These are phyloP conservation scores for Cronartium quercuum DNA, from an alignment of 1,284 basidiomycete species.

Conservation along the genomic window DNA sequence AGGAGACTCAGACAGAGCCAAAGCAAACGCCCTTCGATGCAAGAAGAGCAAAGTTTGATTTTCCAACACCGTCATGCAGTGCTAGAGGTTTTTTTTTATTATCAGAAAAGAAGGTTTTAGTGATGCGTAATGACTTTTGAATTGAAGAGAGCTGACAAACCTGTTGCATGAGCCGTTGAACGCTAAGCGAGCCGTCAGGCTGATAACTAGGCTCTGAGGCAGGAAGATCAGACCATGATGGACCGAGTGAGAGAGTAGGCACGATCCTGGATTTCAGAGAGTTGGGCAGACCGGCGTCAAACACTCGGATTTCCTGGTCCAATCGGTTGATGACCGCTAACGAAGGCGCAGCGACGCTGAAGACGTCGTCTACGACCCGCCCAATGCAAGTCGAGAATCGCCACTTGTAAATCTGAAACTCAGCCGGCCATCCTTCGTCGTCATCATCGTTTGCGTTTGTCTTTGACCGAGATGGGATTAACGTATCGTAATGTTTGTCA, in stretches of 20 bases:
- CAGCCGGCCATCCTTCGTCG: not conserved
- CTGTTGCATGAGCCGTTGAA: constrained; percentile 28
- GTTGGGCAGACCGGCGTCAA: constrained; percentile 4
- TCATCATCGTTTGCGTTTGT: not conserved
- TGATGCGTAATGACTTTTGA: not conserved
- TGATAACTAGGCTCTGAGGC: not conserved
- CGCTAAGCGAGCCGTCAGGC: not conserved
- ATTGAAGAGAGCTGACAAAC: constrained; percentile 4
- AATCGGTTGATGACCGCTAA: constrained; percentile 22
- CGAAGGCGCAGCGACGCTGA: constrained; percentile 25
- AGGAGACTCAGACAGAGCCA: constrained; percentile 40
- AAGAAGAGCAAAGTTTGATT: constrained; percentile 40
- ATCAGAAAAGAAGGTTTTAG: not conserved
- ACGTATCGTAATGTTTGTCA: constrained; percentile 34
- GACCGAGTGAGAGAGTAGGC: constrained; percentile 8
- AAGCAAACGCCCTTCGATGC: constrained; percentile 42
- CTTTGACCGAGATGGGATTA: not conserved
- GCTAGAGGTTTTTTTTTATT: constrained; percentile 1
- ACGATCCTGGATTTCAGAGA: not conserved
- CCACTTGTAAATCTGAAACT: constrained; percentile 22
- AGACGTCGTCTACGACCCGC: constrained; percentile 29
- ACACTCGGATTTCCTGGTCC: constrained; percentile 24
- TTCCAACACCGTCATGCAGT: constrained; percentile 21
- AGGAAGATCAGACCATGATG: constrained; percentile 5
- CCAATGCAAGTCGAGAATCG: constrained; percentile 28